Evolutionary conservation across 805 yeast genomes (phyloP), one percentile per base, ranked within the genome.

Genomic region (Lipomyces yamadae): DNA sequence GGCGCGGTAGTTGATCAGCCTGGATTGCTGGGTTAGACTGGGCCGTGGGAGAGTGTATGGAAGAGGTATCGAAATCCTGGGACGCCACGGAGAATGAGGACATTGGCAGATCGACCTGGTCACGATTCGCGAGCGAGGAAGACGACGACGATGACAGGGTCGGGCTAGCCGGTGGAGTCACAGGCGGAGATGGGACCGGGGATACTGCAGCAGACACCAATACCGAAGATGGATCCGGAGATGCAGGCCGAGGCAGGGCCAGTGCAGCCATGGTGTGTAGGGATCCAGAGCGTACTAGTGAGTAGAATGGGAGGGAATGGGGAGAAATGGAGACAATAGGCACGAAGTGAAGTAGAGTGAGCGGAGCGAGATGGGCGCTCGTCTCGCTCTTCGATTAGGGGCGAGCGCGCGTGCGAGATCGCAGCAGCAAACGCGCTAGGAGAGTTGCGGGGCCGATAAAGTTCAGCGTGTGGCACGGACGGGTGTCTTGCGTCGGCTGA

Each of bases 191-290:
- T 18, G 37, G 15, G 29, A 24, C 30, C 7, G 60, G 60, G 15
- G 60, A 56, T 29, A 5, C n/a, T 29, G 34, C 55, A 24, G 24
- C 24, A 15, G 61, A 48, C 30, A 5, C 34, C 15, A 58, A 33
- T n/a, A 39, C 4, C 15, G 55, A 18, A 8, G 61, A 34, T 11
- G 61, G 61, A 24, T 58, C 29, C 32, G 61, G 61, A 18, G 61
- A 58, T 13, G 54, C 39, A 13, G 56, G 61, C 39, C 61, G 61
- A 13, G 61, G 61, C 8, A 58, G n/a, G 11, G 61, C 61, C 52
- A 58, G 56, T 3, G 61, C 56, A 32, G 61, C 61, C 61, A 58
- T 58, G 56, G 56, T 33, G 56, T 24, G 24, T 24, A 1, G 24
- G 15, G 56, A 53, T 30, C 32, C 32, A 53, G 24, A n/a, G 34